Evolutionary conservation across 2,329 filamentous ascomycete species (phyloP), one percentile per base, ranked within the genome.

Genomic region (Exophiala aquamarina): DNA sequence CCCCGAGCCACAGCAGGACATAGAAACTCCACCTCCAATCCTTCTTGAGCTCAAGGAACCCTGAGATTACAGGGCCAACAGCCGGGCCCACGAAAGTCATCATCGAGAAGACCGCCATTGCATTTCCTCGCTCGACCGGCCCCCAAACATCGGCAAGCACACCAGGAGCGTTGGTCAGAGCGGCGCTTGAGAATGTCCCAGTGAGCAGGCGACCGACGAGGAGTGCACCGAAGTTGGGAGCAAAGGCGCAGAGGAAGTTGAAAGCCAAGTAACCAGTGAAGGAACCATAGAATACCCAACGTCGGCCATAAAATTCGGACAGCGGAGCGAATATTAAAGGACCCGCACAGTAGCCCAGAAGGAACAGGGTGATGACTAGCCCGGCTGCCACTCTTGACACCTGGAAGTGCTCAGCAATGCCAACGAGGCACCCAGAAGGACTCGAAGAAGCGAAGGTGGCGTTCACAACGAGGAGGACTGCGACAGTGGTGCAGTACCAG

Each of bases 281-380:
- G 5, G 65, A 65, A 39, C 60, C 55, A 59, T 77, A 74, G 54
- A 80, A 77, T 37, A 81, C 71, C 54, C 66, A 68, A 49, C 75
- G 69, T 11, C 83, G 72, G 7, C 83, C 82, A 48, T 77, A 78
- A 49, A 85, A 81, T 61, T 87, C 84, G 34, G 78, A 84, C 3
- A 86, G 61, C 0, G 84, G 84, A 0, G 81, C 83, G 72, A 82
- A 85, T 10, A 84, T 63, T 7, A 84, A 64, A 1, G 80, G 80
- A 0, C 81, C 81, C 2, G 76, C 72, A 15, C 83, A 77, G 59
- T 84, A 87, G 5, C 82, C 82, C 34, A 85, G 70, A 6, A 86
- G 69, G 54, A 81, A 86, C 14, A 82, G 71, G 0, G 82, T 83
- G 26, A 84, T 81, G 6, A 81, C 82, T 1, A 86, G 65, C 2